A percentile compares a stretch with the other conserved stretches of the same genome.
Conservation (phyloP, 805 yeast species). For the Kodamaea kakaduensis region DNA sequence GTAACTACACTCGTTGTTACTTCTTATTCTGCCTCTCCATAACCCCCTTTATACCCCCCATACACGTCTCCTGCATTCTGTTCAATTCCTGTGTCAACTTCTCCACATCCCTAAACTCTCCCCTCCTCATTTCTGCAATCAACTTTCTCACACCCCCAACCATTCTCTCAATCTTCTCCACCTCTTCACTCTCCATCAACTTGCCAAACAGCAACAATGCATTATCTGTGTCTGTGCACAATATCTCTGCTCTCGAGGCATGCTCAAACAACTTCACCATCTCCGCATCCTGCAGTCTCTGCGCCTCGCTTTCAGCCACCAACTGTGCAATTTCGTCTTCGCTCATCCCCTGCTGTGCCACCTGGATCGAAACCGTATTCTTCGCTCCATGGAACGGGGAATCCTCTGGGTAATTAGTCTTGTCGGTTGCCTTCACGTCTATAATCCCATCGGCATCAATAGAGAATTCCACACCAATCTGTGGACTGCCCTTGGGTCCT, state of each 20-base stretch:
- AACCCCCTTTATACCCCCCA: slow-evolving; percentile 37
- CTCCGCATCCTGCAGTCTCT: slow-evolving; percentile 56
- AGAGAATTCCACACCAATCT: slow-evolving; percentile 70
- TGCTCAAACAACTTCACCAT: slow-evolving; percentile 62
- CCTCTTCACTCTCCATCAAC: slow-evolving; percentile 48
- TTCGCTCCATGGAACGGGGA: slow-evolving; percentile 40
- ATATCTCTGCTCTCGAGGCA: slow-evolving; percentile 73
- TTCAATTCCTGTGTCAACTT: slow-evolving; percentile 33
- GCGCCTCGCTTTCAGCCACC: slow-evolving; percentile 62
- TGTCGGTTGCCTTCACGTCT: slow-evolving; percentile 56
- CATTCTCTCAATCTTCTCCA: slow-evolving; percentile 19
- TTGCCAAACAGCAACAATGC: slow-evolving; percentile 70
- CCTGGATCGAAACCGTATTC: slow-evolving; percentile 44
- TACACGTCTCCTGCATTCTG: slow-evolving; percentile 33
- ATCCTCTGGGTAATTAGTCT: slow-evolving; percentile 38
- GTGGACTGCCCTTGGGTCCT: slow-evolving; percentile 77
- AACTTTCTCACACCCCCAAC: slow-evolving; percentile 22
- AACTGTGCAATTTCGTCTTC: slow-evolving; percentile 64
- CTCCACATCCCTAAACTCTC: slow-evolving; percentile 30
- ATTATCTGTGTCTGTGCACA: slow-evolving; percentile 82
- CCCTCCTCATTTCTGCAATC: slow-evolving; percentile 33
- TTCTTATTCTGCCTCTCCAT: slow-evolving; percentile 30
- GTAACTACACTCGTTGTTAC: too few species aligned
- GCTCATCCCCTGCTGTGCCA: slow-evolving; percentile 49
- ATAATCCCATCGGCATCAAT: slow-evolving; percentile 78